phyloP scores from a whole-genome alignment of 139 green algal genomes.

The Nannochloris sp. region DNA sequence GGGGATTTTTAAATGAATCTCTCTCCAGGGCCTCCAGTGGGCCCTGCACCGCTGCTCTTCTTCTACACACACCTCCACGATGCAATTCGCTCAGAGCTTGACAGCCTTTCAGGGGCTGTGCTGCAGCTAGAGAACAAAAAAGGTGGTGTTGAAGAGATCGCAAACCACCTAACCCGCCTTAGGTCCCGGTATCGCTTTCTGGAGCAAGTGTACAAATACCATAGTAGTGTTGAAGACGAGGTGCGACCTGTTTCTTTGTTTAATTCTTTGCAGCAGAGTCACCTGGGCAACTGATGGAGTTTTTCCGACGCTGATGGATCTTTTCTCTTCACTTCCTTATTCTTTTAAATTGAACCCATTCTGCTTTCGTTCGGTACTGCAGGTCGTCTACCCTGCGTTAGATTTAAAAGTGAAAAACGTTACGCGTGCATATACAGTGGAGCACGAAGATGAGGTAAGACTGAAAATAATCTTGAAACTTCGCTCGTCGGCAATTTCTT shows the following conservation, averaged over 20 bases:
- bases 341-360: not conserved
- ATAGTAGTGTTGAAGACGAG: constrained; percentile 88
- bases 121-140: constrained; percentile 29
- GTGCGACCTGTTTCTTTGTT: constrained; percentile 27
- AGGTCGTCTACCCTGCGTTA: constrained; percentile 86
- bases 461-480: not conserved
- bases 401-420: constrained; percentile 88
- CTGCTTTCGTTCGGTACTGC: constrained; percentile 2
- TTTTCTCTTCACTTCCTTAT: not conserved
- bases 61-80: constrained; percentile 84
- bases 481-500: not conserved
- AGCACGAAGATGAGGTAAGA: constrained; percentile 83
- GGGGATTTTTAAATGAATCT: no score
- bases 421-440: constrained; percentile 75
- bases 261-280: not conserved
- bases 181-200: constrained; percentile 65
- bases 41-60: constrained; percentile 54
- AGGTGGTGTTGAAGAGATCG: not conserved
- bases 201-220: constrained; percentile 83
- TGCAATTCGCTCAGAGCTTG: constrained; percentile 66
- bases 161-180: constrained; percentile 22
- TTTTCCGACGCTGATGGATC: not conserved
- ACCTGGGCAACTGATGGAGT: not conserved
- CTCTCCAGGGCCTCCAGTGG: no score
- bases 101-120: constrained; percentile 37